Conservation (phyloP, 495 filamentous ascomycete species). For the Clavariopsis aquatica region DNA sequence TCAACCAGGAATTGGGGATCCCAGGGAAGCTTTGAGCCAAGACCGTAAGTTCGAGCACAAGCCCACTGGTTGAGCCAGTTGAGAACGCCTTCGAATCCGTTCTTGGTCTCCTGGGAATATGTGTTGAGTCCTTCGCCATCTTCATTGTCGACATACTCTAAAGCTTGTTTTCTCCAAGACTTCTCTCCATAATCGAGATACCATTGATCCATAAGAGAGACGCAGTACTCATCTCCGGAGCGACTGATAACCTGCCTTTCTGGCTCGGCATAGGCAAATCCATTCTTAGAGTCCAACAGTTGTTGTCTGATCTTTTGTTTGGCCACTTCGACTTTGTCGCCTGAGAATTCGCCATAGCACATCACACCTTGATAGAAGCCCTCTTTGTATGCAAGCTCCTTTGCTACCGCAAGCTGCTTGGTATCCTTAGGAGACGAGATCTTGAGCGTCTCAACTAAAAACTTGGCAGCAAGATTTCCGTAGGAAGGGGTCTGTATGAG, state of each 20-base stretch:
- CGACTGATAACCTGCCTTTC: constrained; percentile 83
- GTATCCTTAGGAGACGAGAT: constrained; percentile 94
- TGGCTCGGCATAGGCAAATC: constrained; percentile 91
- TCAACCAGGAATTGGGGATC: constrained; percentile 83
- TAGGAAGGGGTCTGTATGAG: constrained; percentile 91
- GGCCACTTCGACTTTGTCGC: constrained; percentile 76
- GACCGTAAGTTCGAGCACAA: constrained; percentile 85
- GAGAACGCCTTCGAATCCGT: constrained; percentile 80
- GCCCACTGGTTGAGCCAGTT: constrained; percentile 96
- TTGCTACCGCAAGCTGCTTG: constrained; percentile 89
- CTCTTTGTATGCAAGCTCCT: constrained; percentile 94
- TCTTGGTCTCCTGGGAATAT: constrained; percentile 75
- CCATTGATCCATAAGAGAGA: constrained; percentile 94
- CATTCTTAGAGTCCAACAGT: constrained; percentile 74
- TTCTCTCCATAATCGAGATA: constrained; percentile 87
- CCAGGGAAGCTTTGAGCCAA: constrained; percentile 96
- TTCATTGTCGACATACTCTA: constrained; percentile 62
- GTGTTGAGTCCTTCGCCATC: constrained; percentile 67
- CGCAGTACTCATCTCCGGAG: constrained; percentile 86
- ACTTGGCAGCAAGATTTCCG: constrained; percentile 77
- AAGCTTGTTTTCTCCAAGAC: constrained; percentile 72
- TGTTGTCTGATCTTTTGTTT: constrained; percentile 83
- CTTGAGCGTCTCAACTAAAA: constrained; percentile 88
- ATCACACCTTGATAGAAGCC: constrained; percentile 95
- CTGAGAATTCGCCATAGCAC: constrained; percentile 85